Evolutionary conservation across 2,329 filamentous ascomycete genomes (phyloP).

Genomic region (Gliomastix tumulicola): DNA sequence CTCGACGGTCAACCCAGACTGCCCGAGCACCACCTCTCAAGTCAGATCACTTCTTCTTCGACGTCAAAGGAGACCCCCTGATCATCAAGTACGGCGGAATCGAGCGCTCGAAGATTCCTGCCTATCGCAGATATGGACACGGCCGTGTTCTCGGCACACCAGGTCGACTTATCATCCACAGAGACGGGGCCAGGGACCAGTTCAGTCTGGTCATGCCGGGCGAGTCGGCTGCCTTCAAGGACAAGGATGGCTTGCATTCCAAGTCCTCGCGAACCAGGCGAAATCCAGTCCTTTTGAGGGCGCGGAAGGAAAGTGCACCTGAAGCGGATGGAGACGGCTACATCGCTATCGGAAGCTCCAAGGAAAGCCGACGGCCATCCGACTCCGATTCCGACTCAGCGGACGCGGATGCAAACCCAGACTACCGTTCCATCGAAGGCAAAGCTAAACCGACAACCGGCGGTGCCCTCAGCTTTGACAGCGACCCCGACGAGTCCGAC

Average conservation of each 20-base stretch:
- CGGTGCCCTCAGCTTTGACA: slow-evolving; percentile 18
- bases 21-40: neutral
- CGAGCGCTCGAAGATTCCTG: slow-evolving; percentile 64
- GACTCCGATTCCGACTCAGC: slow-evolving; percentile 27
- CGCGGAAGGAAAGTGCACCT: slow-evolving; percentile 11
- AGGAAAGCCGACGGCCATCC: slow-evolving; percentile 30
- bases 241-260: slow-evolving; percentile 41
- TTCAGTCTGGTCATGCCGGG: slow-evolving; percentile 41
- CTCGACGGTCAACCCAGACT: neutral
- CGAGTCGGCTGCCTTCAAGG: slow-evolving; percentile 22
- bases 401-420: slow-evolving; percentile 38
- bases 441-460: slow-evolving; percentile 56
- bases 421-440: slow-evolving; percentile 60
- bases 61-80: slow-evolving; percentile 69
- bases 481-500: slow-evolving; percentile 43
- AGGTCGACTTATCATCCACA: slow-evolving; percentile 57
- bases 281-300: slow-evolving; percentile 30
- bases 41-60: slow-evolving; percentile 46
- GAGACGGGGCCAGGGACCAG: slow-evolving; percentile 48
- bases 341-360: slow-evolving; percentile 33
- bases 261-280: slow-evolving; percentile 28
- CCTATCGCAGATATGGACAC: slow-evolving; percentile 61
- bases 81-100: slow-evolving; percentile 69
- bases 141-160: slow-evolving; percentile 65
- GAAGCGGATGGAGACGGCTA: slow-evolving; percentile 30